These are phyloP conservation scores for Leccinum glutinopallens DNA, from an alignment of 1,284 basidiomycete species.

Conservation along the genomic window DNA sequence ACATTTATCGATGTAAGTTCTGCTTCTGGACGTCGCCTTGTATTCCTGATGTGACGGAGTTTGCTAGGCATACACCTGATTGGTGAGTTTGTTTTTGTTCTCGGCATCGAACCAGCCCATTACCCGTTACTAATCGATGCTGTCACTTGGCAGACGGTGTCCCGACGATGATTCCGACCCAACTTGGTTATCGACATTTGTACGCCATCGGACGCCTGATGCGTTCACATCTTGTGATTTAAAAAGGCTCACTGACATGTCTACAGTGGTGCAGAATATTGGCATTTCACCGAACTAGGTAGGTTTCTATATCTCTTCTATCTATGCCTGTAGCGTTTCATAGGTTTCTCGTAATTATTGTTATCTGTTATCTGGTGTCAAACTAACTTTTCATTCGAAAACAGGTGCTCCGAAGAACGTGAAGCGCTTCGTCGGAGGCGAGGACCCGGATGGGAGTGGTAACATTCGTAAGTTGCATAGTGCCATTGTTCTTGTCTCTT, in stretches of 20 bases:
- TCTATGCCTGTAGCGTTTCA: neutral
- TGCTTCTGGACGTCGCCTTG: neutral
- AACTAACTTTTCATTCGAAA: slow-evolving; percentile 2
- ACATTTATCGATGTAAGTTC: slow-evolving; percentile 42
- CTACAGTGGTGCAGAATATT: slow-evolving; percentile 46
- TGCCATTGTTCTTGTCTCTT: neutral
- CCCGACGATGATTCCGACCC: slow-evolving; percentile 43
- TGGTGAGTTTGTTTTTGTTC: slow-evolving; percentile 29
- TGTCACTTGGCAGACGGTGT: slow-evolving; percentile 41
- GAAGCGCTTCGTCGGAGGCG: slow-evolving; percentile 40
- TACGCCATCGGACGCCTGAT: slow-evolving; percentile 25
- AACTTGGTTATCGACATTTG: slow-evolving; percentile 48
- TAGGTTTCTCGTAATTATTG: slow-evolving; percentile 4
- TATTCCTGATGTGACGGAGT: slow-evolving; percentile 3
- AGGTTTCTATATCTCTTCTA: neutral
- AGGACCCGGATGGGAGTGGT: slow-evolving; percentile 45
- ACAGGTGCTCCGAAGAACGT: slow-evolving; percentile 37
- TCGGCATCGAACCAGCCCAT: neutral
- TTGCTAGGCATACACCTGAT: slow-evolving; percentile 42
- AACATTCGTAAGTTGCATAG: slow-evolving; percentile 39
- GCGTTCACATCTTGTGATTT: slow-evolving; percentile 6
- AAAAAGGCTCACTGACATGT: neutral
- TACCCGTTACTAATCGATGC: slow-evolving; percentile 1
- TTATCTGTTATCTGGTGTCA: slow-evolving; percentile 13
- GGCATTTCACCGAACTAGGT: slow-evolving; percentile 45